Base-by-base conservation (phyloP, 2,329 filamentous ascomycete species). In the Aspergillus fumigatus region DNA sequence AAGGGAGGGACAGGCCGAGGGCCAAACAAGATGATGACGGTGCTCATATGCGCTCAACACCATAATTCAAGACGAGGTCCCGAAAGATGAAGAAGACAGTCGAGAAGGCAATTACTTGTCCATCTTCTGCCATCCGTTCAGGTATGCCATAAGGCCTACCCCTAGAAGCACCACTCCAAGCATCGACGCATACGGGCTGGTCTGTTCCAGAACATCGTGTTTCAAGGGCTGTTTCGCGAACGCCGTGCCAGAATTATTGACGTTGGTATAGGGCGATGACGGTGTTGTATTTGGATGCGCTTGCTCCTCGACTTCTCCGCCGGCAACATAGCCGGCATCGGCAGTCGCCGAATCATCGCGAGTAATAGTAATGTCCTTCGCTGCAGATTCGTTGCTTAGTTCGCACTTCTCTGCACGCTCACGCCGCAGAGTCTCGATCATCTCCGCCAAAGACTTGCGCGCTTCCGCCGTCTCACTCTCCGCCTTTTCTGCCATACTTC, bases 121-220 rank as follows among this genome's bases (percentile, higher is more conserved):
- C 54, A 76, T 71, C 66, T 80, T 80, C 67, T 91, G 88, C 89
- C 89, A 93, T 52, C 88, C 88, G 68, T 94, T 94, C 64, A 94
- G 81, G 73, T 92, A 92, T 45, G 88, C 89, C 90, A 94, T 94
- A 62, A 94, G 73, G 14, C 90, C 88, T 77, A 94, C 88, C 32
- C 90, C 90, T 59, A 94, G 77, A 55, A 94, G 74, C 26, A 94
- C 89, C 32, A 94, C 90, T 10, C 90, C 88, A 48, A 94, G 75
- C 83, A 93, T 91, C 1, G 88, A 92, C 43, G 88, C 87, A 68
- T 92, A 93, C 17, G 90, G 90, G 57, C 89, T 79, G 55, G 83
- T 81, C 48, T 86, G 80, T 59, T 79, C 73, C 50, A 83, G 69
- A 26, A 74, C 65, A 51, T 74, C 69, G 43, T 67, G 65, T 55